Conservation (phyloP, 2,329 filamentous ascomycete genomes). For the Magnaporthiopsis rhizophila region DNA sequence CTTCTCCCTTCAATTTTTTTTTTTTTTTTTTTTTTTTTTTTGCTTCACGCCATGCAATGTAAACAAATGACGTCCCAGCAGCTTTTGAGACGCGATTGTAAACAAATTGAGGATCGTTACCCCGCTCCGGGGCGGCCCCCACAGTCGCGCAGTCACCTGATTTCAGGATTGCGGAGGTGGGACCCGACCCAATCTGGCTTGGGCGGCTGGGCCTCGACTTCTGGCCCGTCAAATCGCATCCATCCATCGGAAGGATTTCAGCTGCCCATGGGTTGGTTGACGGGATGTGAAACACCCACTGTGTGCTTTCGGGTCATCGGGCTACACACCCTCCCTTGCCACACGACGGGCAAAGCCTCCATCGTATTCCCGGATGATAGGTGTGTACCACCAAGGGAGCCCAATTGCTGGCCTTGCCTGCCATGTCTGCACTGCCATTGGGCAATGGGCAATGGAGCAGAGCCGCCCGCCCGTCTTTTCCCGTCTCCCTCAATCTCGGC, state of each 20-base stretch:
- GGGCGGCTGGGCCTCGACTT: too few relatives aligned
- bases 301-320: background rate
- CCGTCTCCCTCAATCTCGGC: background rate
- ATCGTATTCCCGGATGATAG: background rate
- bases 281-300: background rate
- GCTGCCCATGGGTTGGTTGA: background rate
- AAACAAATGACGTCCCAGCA: slow-evolving; percentile 11
- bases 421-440: background rate
- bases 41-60: slow-evolving; percentile 4
- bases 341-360: background rate
- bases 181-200: too few relatives aligned
- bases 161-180: background rate
- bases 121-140: background rate
- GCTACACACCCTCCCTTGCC: background rate
- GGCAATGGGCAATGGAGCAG: background rate
- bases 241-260: background rate
- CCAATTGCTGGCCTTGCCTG: background rate
- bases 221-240: background rate
- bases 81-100: slow-evolving; percentile 5
- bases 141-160: slow-evolving; percentile 7
- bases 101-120: slow-evolving; percentile 2
- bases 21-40: slow-evolving; percentile 1
- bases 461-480: background rate
- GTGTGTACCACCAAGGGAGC: too few relatives aligned
- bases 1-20: background rate